Evolutionary conservation across 1,139 yeast species (phyloP).

Genomic region (Saccharomycopsis hybrid): DNA sequence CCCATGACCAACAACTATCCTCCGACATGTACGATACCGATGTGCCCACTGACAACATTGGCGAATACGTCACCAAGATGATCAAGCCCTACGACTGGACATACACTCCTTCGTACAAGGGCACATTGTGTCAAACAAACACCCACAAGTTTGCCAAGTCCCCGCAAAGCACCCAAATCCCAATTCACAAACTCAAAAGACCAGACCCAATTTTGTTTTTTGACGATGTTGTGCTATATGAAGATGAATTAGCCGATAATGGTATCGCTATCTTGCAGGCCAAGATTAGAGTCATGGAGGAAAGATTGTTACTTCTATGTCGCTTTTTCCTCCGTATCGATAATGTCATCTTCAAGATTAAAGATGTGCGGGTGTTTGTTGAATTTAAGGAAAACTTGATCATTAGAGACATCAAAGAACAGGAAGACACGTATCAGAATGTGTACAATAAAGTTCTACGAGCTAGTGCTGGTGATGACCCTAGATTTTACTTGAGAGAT

Average conservation of each 20-base stretch:
- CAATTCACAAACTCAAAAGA: conserved; percentile 57
- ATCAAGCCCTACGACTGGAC: conserved; percentile 96
- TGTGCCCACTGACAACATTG: conserved; percentile 19
- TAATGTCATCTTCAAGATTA: conserved; percentile 72
- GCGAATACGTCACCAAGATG: conserved; percentile 36
- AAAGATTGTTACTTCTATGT: conserved; percentile 63
- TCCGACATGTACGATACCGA: conserved; percentile 17
- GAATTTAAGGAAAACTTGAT: conserved; percentile 65
- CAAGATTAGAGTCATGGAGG: conserved; percentile 85
- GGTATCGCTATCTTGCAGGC: conserved; percentile 76
- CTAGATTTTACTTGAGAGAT: conserved; percentile 71
- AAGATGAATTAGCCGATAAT: conserved; percentile 94
- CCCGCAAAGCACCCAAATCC: conserved; percentile 40
- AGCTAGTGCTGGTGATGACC: conserved; percentile 48
- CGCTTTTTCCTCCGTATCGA: conserved; percentile 86
- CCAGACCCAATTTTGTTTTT: conserved; percentile 86
- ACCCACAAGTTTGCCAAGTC: conserved; percentile 22
- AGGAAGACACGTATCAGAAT: conserved; percentile 59
- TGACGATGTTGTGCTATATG: conserved; percentile 83
- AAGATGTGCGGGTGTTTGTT: conserved; percentile 78
- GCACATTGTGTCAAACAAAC: conserved; percentile 35
- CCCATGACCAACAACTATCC: not conserved
- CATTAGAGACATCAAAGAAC: conserved; percentile 71
- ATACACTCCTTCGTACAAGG: conserved; percentile 73
- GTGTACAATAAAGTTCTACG: conserved; percentile 42